Evolutionary conservation across 2,329 filamentous ascomycete species (phyloP), one percentile per base, ranked within the genome.

Genomic region (Fusarium kyushuense): DNA sequence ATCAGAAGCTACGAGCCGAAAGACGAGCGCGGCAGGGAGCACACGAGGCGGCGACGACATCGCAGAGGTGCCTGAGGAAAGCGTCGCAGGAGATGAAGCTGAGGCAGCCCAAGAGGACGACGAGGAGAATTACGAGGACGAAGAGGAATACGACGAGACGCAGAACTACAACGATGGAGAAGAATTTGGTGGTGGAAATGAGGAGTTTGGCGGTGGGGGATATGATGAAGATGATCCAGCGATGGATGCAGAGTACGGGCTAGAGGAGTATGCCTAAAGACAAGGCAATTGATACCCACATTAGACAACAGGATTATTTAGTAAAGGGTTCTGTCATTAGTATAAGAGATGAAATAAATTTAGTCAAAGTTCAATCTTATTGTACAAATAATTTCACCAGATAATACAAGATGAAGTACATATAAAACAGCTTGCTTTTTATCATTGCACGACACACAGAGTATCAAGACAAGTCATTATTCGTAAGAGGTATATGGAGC

Each of bases 1-100:
- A 1, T 86, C 84, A 25, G 82, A 82, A 14, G 81, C 82, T 1
- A 85, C 82, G 36, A 86, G 84, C 58, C 80, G 80, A 51, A 81
- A 75, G 75, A 82, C 76, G 21, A 80, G 79, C 41, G 61, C 77
- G 33, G 78, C 76, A 1, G 78, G 78, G 0, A 81, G 80, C 32
- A 74, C 75, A 12, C 67, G 79, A 14, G 78, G 78, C 9, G 78
- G 67, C 0, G 78, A 79, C 12, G 79, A 79, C 5, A 77, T 72
- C 0, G 77, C 73, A 2, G 79, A 80, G 10, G 76, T 73, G 11
- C 74, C 76, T 0, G 78, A 76, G 1, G 79, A 78, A 49, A 79
- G 77, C 5, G 78, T 79, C 3, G 79, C 76, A 1, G 77, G 78
- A 1, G 79, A 78, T 1, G 74, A 74, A 13, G 69, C 70, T 6